Percentiles rank a stretch among this genome's conserved stretches.
These are phyloP conservation scores for Xylariaceae sp. DNA, from an alignment of 2,329 filamentous ascomycete genomes.

Conservation along the genomic window DNA sequence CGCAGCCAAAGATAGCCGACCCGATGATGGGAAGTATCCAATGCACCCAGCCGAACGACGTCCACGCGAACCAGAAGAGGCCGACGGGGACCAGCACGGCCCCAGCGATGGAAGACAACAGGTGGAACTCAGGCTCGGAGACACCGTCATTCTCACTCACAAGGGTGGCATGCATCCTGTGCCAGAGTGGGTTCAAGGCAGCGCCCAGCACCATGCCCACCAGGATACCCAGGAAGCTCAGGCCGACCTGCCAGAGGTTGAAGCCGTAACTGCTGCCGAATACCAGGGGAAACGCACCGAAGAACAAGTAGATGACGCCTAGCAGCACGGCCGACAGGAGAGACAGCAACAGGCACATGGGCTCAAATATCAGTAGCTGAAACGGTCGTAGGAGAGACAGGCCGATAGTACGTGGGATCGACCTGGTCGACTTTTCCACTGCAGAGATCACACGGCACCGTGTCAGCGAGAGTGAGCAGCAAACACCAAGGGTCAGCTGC, in stretches of 20 bases:
- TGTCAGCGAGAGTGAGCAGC: constrained; percentile 1
- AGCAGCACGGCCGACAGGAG: constrained; percentile 79
- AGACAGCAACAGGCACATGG: constrained; percentile 80
- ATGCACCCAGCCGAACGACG: constrained; percentile 66
- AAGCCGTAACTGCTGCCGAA: constrained; percentile 72
- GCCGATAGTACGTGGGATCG: constrained; percentile 56
- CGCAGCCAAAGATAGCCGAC: constrained; percentile 61
- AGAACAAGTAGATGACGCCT: constrained; percentile 85
- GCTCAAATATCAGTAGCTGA: constrained; percentile 72
- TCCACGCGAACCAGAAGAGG: constrained; percentile 87
- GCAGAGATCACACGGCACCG: not conserved
- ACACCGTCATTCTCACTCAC: constrained; percentile 46
- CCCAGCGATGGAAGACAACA: constrained; percentile 72
- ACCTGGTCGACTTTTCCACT: constrained; percentile 64
- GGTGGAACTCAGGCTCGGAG: constrained; percentile 80
- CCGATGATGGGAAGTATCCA: constrained; percentile 74
- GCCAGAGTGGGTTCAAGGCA: constrained; percentile 62
- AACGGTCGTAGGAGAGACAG: constrained; percentile 64
- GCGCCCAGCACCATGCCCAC: constrained; percentile 62
- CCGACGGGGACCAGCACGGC: constrained; percentile 71
- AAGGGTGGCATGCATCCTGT: constrained; percentile 52
- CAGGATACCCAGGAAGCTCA: constrained; percentile 69
- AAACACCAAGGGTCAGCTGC: not conserved
- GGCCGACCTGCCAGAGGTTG: constrained; percentile 71
- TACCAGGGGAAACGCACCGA: constrained; percentile 79